Base-by-base conservation (phyloP, 192 early-diverging fungal species). In the Linnemannia elongata region DNA sequence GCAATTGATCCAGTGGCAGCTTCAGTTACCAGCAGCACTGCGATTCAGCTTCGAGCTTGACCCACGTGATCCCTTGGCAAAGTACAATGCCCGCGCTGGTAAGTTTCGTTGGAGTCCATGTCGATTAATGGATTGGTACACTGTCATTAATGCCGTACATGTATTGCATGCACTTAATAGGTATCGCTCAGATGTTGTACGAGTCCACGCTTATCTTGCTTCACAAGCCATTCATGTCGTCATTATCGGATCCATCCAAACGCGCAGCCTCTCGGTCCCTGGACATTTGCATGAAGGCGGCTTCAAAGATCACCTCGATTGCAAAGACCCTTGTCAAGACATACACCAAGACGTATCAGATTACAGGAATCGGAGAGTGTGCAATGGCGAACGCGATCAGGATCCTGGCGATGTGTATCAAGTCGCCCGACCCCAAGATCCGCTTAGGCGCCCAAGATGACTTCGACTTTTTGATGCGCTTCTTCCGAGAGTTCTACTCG, bases 231-330 rank as follows among this genome's bases (percentile, higher is more conserved):
- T 86, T 74, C 41, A 35, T 86, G 33, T 45, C 74, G 20, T 66
- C 75, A 7, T 20, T 75, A 7, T 20, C 39, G 6, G 84, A 80
- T 22, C 68, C 76, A 24, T 30, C 52, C 38, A 76, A 74, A 35
- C 78, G 69, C 6, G n/a, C 52, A 9, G 71, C 66, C 5, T 68
- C 80, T 47, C 84, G 79, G 12, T 86, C 84, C 7, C 57, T 72
- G 36, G 84, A 86, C 38, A 86, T 86, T 52, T 86, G 84, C 27
- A 80, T 86, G n/a, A 86, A 81, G 38, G 84, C 84, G 2, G 84
- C 84, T 6, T 68, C 74, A 0, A 86, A 80, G 49, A 86, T 86
- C 63, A 86, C 84, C 0, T 71, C 80, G 4, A 81, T 86, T 12
- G 69, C 69, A 69, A 66, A 44, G 35, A 70, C 80, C 1, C 78